A percentile compares a stretch with the other conserved stretches of the same genome.
Evolutionary conservation across 148 eudicot species (phyloP).

Genomic region (Vaccinium corymbosum): DNA sequence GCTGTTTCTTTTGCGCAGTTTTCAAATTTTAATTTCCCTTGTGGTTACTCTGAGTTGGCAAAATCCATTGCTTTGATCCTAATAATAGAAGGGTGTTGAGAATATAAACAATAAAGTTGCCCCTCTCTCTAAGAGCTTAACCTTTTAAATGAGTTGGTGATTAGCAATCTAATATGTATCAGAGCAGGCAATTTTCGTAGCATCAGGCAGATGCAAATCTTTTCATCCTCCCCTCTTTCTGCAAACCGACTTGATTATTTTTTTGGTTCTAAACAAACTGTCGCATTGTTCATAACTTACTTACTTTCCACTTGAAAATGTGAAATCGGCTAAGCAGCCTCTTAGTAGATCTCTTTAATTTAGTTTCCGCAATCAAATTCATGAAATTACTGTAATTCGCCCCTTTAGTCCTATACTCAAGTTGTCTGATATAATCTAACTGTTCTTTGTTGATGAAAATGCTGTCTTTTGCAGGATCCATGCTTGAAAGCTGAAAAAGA

Average conservation of each 20-base stretch:
- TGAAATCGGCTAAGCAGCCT: too few relatives aligned
- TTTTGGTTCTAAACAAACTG: background rate
- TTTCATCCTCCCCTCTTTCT: too few relatives aligned
- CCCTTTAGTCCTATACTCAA: background rate
- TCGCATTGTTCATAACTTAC: background rate
- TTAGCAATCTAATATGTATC: too few relatives aligned
- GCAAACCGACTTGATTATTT: too few relatives aligned
- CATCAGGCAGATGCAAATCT: too few relatives aligned
- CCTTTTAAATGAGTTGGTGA: too few relatives aligned
- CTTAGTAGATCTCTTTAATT: too few relatives aligned
- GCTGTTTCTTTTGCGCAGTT: background rate
- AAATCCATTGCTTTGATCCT: background rate
- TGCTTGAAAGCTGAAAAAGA: background rate
- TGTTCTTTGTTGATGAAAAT: background rate
- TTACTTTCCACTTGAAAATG: background rate
- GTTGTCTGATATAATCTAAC: background rate
- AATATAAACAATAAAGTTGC: too few relatives aligned
- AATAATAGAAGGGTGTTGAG: background rate
- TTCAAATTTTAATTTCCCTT: background rate
- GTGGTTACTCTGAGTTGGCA: background rate
- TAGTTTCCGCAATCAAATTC: too few relatives aligned
- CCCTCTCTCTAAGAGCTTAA: too few relatives aligned
- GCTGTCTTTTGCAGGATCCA: conserved; percentile 7
- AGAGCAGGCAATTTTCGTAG: too few relatives aligned
- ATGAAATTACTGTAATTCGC: background rate